Evolutionary conservation across 192 early-diverging fungal species (phyloP).

Genomic region (Coemansia sp.): DNA sequence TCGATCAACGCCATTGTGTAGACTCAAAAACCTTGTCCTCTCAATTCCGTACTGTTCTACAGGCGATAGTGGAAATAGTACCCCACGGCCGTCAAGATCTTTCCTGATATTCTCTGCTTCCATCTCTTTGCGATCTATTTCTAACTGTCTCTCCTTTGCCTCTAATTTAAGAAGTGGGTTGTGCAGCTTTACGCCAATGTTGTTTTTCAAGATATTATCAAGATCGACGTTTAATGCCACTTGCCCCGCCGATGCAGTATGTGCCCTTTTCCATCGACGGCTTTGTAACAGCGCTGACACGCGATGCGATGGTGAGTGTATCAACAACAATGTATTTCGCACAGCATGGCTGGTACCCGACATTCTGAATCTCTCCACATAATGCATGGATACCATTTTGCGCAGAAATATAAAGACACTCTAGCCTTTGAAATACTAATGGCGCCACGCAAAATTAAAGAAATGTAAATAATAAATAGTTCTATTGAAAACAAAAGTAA

Average conservation of each 20-base stretch:
- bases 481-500: too few relatives aligned
- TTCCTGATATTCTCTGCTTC: neutral
- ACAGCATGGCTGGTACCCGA: neutral
- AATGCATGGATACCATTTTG: constrained; percentile 3
- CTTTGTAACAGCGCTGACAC: constrained; percentile 15
- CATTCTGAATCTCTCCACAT: neutral
- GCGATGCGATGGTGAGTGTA: neutral
- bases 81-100: constrained; percentile 6
- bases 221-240: constrained; percentile 8
- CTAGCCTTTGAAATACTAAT: neutral
- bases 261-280: constrained; percentile 16
- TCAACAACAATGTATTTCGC: neutral
- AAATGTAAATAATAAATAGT: too few relatives aligned
- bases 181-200: constrained; percentile 15
- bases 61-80: constrained; percentile 21
- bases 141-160: neutral
- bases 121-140: neutral
- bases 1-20: constrained; percentile 20
- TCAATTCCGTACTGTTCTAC: constrained; percentile 9
- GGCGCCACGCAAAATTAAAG: too few relatives aligned
- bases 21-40: constrained; percentile 18
- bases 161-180: constrained; percentile 32
- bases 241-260: neutral
- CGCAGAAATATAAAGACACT: neutral
- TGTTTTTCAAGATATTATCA: neutral